phyloP scores from a whole-genome alignment of 345 rosid species.

The Arabis hirsuta region DNA sequence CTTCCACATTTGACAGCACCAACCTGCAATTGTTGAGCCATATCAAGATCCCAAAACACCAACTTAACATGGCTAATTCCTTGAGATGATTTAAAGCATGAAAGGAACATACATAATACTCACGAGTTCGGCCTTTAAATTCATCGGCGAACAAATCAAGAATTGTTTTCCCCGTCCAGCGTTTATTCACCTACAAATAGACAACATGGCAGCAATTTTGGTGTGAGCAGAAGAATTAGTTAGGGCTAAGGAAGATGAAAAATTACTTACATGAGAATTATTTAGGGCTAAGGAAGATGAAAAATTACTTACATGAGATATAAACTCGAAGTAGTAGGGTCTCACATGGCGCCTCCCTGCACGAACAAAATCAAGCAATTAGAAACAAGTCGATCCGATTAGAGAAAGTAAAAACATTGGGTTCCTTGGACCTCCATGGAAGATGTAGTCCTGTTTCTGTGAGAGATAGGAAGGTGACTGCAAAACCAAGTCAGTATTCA shows the following conservation, averaged over 20 bases:
- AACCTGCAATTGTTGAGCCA: constrained; percentile 51
- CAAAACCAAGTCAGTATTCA: constrained; percentile 55
- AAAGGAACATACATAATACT: constrained; percentile 65
- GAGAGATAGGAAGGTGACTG: constrained; percentile 72
- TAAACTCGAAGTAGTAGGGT: constrained; percentile 88
- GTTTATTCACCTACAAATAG: constrained; percentile 70
- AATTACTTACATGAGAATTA: constrained; percentile 61
- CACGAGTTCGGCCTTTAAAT: constrained; percentile 82
- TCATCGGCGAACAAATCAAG: constrained; percentile 89
- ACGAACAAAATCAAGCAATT: constrained; percentile 9
- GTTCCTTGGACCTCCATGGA: constrained; percentile 56
- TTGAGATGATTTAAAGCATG: background rate
- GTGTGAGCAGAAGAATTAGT: background rate
- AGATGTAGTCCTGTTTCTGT: constrained; percentile 64
- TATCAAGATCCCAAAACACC: background rate
- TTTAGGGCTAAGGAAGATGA: background rate
- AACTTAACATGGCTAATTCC: background rate
- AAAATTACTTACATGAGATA: constrained; percentile 66
- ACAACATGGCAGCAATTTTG: constrained; percentile 7
- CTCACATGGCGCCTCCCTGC: constrained; percentile 84
- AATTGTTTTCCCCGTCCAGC: constrained; percentile 90
- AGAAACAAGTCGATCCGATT: background rate
- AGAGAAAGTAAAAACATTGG: background rate
- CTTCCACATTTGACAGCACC: constrained; percentile 84
- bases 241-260: background rate